Conservation (phyloP, 768 basidiomycete genomes). For the Boletus bicolor region DNA sequence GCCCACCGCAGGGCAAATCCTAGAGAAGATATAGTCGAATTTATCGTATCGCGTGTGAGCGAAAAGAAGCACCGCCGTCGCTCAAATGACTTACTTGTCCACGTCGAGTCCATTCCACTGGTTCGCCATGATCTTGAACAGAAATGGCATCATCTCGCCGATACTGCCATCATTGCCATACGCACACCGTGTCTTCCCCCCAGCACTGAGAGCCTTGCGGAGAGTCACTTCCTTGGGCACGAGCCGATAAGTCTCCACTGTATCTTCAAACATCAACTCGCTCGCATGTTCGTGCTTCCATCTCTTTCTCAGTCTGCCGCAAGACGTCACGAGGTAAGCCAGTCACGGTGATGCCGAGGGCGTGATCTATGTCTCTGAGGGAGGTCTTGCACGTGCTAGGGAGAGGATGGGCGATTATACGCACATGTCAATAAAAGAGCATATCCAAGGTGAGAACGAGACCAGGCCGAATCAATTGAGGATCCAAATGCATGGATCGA, state of each 20-base stretch:
- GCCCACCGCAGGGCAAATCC: conserved; percentile 72
- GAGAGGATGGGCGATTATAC: neutral
- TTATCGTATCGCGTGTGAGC: conserved; percentile 32
- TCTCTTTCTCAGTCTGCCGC: conserved; percentile 38
- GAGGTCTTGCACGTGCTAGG: neutral
- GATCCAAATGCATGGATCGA: neutral
- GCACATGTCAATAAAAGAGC: conserved; percentile 68
- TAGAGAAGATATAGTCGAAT: conserved; percentile 71
- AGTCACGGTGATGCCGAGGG: conserved; percentile 51
- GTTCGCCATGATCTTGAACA: conserved; percentile 64
- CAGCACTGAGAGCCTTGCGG: too few species aligned
- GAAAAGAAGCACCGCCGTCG: neutral
- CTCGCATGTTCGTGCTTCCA: conserved; percentile 83
- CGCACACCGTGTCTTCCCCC: too few species aligned
- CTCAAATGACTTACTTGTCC: conserved; percentile 55
- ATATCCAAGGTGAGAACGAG: conserved; percentile 36
- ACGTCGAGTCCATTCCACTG: conserved; percentile 80
- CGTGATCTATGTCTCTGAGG: conserved; percentile 54
- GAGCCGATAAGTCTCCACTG: conserved; percentile 56
- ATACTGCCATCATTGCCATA: conserved; percentile 12
- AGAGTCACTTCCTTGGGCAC: too few species aligned
- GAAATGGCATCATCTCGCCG: conserved; percentile 57
- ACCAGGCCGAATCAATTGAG: conserved; percentile 2
- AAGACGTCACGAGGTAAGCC: too few species aligned
- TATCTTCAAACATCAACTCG: conserved; percentile 76